phyloP scores from a whole-genome alignment of 2,329 filamentous ascomycete genomes.

The Epichloe sp. region DNA sequence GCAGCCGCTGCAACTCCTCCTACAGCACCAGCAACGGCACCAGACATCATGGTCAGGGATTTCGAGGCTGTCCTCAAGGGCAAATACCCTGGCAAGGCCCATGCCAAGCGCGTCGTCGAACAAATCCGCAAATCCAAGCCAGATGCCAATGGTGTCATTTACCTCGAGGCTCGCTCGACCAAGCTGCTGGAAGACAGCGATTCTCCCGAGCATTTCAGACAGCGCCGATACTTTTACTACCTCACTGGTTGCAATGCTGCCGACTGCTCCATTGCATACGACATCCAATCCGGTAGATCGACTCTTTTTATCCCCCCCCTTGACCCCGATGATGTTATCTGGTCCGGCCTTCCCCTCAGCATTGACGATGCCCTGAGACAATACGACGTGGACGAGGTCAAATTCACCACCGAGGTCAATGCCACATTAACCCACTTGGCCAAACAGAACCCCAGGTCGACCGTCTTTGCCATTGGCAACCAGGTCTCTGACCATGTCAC shows the following conservation, averaged over 20 bases:
- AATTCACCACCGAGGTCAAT: conserved; percentile 61
- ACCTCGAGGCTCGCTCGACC: conserved; percentile 74
- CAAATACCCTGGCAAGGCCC: conserved; percentile 73
- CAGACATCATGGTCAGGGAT: conserved; percentile 22
- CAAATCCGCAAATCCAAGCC: conserved; percentile 58
- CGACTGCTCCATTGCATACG: conserved; percentile 71
- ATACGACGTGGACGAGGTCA: conserved; percentile 74
- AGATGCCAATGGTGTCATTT: conserved; percentile 57
- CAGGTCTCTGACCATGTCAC: conserved; percentile 62
- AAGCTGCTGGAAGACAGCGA: conserved; percentile 84
- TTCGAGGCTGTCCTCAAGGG: conserved; percentile 42
- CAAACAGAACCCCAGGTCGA: conserved; percentile 21
- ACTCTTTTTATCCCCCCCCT: conserved; percentile 86
- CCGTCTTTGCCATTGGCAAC: conserved; percentile 63
- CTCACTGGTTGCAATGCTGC: conserved; percentile 71
- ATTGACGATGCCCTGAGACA: conserved; percentile 58
- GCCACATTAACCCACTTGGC: conserved; percentile 47
- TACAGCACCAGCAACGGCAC: neutral
- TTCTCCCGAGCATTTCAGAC: conserved; percentile 68
- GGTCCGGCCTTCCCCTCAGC: conserved; percentile 77
- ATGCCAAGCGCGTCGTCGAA: conserved; percentile 72
- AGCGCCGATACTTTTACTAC: conserved; percentile 91
- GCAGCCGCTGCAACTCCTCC: neutral
- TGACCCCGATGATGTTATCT: conserved; percentile 81
- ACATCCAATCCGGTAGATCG: conserved; percentile 57